Conservation (phyloP, 805 yeast species). For the Starmerella powellii region DNA sequence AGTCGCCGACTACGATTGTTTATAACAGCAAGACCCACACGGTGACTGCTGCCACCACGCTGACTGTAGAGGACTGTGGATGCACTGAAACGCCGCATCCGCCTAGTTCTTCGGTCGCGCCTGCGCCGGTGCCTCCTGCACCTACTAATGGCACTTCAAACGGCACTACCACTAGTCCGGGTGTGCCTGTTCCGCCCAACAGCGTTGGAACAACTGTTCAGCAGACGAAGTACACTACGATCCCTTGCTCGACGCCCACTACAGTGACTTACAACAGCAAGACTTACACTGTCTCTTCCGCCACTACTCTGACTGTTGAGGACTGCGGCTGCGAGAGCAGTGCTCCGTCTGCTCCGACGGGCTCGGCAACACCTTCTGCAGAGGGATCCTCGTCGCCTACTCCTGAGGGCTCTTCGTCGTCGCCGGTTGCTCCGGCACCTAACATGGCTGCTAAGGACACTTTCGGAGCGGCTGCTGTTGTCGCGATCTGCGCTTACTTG, state of each 20-base stretch:
- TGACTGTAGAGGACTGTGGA: constrained; percentile 49
- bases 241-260: constrained; percentile 23
- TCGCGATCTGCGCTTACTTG: neutral
- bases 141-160: too few relatives aligned
- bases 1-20: too few relatives aligned
- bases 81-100: constrained; percentile 59
- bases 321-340: constrained; percentile 29
- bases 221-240: constrained; percentile 20
- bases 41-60: constrained; percentile 39
- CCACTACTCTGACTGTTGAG: constrained; percentile 51
- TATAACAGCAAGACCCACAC: constrained; percentile 21
- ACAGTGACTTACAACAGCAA: constrained; percentile 31
- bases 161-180: neutral
- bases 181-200: neutral
- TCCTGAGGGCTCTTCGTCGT: too few relatives aligned
- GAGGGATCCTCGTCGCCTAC: too few relatives aligned
- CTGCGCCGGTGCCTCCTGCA: too few relatives aligned
- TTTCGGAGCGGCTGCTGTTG: constrained; percentile 7
- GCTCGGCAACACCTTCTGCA: too few relatives aligned
- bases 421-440: too few relatives aligned
- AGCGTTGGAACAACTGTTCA: constrained; percentile 5
- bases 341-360: too few relatives aligned
- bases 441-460: constrained; percentile 3
- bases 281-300: constrained; percentile 27
- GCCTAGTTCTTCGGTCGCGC: too few relatives aligned